Evolutionary conservation across 2,329 filamentous ascomycete genomes (phyloP).

Genomic region (Alternaria ventricosa): DNA sequence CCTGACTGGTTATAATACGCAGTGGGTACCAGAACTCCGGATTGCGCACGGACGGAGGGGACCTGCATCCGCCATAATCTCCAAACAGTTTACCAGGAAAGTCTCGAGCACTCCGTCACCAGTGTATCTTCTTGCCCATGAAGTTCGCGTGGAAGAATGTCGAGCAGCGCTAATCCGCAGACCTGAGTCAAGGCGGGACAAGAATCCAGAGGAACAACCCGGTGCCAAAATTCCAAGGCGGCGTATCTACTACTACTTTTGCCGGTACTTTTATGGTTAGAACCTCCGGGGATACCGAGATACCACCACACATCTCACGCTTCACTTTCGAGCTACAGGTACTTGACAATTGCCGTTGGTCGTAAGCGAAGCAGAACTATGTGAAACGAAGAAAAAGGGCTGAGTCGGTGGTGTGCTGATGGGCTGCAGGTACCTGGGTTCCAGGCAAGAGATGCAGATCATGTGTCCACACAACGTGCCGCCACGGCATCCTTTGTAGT

Average conservation of each 20-base stretch:
- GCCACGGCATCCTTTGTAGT: not conserved
- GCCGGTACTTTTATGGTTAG: slow-evolving; percentile 14
- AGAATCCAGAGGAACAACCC: slow-evolving; percentile 1
- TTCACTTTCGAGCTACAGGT: slow-evolving; percentile 1
- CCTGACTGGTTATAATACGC: slow-evolving; percentile 16
- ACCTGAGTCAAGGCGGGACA: not conserved
- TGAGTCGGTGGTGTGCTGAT: not conserved
- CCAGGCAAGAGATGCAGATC: not conserved
- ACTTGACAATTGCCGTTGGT: not conserved
- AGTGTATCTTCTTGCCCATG: not conserved
- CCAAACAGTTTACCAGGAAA: slow-evolving; percentile 3
- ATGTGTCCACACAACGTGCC: not conserved
- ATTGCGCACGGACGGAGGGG: slow-evolving; percentile 18
- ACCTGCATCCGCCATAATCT: slow-evolving; percentile 26
- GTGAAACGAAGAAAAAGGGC: not conserved
- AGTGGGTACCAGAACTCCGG: slow-evolving; percentile 13
- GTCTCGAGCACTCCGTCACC: not conserved
- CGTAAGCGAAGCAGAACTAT: not conserved
- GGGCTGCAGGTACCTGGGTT: not conserved
- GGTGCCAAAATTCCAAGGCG: slow-evolving; percentile 5
- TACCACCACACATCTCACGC: slow-evolving; percentile 4
- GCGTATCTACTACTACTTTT: slow-evolving; percentile 9
- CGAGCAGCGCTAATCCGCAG: not conserved
- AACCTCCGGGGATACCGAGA: slow-evolving; percentile 17
- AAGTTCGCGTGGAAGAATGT: slow-evolving; percentile 9